Evolutionary conservation across 2,329 filamentous ascomycete species (phyloP).

Genomic region (Escovopsis sp.): DNA sequence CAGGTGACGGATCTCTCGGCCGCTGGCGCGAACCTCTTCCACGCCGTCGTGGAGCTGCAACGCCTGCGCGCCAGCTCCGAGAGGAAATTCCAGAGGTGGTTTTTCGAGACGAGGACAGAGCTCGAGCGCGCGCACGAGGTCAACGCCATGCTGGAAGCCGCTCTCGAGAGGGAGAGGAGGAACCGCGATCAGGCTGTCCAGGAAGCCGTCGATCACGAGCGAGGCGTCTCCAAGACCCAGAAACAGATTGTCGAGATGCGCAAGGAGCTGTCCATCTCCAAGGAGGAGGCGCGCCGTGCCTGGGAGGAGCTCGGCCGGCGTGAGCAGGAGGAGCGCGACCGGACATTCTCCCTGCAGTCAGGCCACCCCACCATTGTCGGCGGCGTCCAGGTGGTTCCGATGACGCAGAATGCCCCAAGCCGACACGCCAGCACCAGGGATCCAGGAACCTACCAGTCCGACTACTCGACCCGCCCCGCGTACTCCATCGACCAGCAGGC

Average conservation of each 20-base stretch:
- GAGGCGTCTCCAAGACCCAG: constrained; percentile 59
- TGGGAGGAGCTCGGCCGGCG: constrained; percentile 94
- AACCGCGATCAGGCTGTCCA: constrained; percentile 52
- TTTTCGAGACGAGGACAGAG: constrained; percentile 84
- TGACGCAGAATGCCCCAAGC: constrained; percentile 56
- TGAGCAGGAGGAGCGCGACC: constrained; percentile 84
- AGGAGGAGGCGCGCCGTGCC: constrained; percentile 84
- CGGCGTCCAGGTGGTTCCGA: constrained; percentile 89
- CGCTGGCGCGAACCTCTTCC: constrained; percentile 90
- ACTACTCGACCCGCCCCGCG: constrained; percentile 15
- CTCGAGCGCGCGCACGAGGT: constrained; percentile 74
- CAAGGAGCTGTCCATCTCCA: constrained; percentile 84
- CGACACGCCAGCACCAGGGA: constrained; percentile 23
- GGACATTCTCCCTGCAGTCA: constrained; percentile 69
- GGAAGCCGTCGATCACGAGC: constrained; percentile 50
- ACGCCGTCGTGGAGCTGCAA: constrained; percentile 92
- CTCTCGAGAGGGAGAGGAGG: constrained; percentile 60
- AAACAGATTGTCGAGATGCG: constrained; percentile 80
- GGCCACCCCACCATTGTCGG: constrained; percentile 82
- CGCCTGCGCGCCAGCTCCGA: constrained; percentile 87
- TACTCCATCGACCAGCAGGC: constrained; percentile 21
- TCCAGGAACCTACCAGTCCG: constrained; percentile 14
- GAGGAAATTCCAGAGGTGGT: constrained; percentile 96
- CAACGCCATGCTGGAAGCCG: constrained; percentile 62
- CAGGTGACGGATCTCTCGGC: constrained; percentile 97